Base-by-base conservation (phyloP, 2,329 filamentous ascomycete genomes). In the Aotearoamyces nothofagi region DNA sequence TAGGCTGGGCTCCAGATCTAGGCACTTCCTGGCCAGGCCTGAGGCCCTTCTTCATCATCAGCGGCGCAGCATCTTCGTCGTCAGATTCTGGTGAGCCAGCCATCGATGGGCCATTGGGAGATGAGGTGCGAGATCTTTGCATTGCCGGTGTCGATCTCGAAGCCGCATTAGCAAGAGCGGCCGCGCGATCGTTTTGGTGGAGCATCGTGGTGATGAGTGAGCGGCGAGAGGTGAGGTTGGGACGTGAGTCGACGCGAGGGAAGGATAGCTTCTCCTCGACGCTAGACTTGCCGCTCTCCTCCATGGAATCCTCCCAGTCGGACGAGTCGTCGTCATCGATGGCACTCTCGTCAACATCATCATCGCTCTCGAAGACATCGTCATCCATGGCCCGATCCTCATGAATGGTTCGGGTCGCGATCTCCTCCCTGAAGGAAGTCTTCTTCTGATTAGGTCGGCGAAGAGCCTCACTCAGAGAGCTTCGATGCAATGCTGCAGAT, bases 161-260 rank as follows among this genome's bases (percentile, higher is more conserved):
- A 7, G 56, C 76, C 29, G 65, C 68, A 48, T 75, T 76, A 37
- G 72, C 67, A n/a, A 87, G 65, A 30, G 63, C 74, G 45, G 63
- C 65, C 26, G 75, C 68, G 28, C 79, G 76, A 51, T 81, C 77
- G 39, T 71, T 77, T 47, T 92, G 75, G 42, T 81, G 78, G 50
- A 98, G 73, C 64, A 87, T 78, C 29, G 87, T 74, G 1, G 86
- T 94, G 40, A 98, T 77, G 22, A 96, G 69, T 2, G 87, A 96
- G 28, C 79, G 77, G 27, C 81, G 74, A 2, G 87, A 92, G 3
- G 79, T 77, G 15, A 96, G 63, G 46, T 93, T 82, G 5, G 76
- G 72, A 51, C 75, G 75, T 22, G 86, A 94, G 51, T 93, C 82
- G 27, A 96, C 84, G 6, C 90, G 78, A 52, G 86, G 75, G 65